Base-by-base conservation (phyloP, 768 basidiomycete genomes). In the Rhizopogon roseolus region DNA sequence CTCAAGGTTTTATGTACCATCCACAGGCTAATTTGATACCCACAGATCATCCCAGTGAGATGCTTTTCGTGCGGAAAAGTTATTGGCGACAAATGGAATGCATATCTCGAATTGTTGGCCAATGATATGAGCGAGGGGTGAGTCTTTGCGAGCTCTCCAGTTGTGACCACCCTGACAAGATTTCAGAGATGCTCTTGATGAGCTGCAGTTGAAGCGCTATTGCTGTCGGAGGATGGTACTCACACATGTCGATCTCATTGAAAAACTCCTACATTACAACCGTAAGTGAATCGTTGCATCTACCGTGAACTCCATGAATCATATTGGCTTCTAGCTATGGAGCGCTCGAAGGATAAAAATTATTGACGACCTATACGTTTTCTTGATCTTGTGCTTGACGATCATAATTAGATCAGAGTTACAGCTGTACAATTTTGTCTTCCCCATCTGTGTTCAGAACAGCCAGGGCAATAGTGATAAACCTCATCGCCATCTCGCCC, bases 1-100 rank as follows among this genome's bases (percentile, higher is more conserved):
- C 17, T 27, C 7, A 11, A 13, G 4, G 22, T 17, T 8, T n/a
- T 7, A 4, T 4, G n/a, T 13, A 41, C 17, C 17, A 8, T 14
- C 1, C 5, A 49, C 13, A 34, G 16, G 19, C 7, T 27, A 34
- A 14, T n/a, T 46, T 41, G 2, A 39, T 10, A 25, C 14, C 19
- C 4, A 7, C 19, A 96, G 95, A 98, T 98, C 57, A 96, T 97
- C 59, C 94, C 95, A 43, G 91, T 98, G 7, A 85, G 95, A 41
- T 96, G 94, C 61, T 97, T 97, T 66, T 93, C 94, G 14, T 96
- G 93, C 65, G 96, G 96, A 42, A 98, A 98, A 71, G 94, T 98
- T 57, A 87, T 98, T 40, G 93, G 96, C 45, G 93, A 98, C 76
- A 91, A 97, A 60, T 98, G 96, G 95, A 87, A 82, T 54, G 79